Base-by-base conservation (phyloP, 352 stramenopile species). In the Pythium pyrilobum region DNA sequence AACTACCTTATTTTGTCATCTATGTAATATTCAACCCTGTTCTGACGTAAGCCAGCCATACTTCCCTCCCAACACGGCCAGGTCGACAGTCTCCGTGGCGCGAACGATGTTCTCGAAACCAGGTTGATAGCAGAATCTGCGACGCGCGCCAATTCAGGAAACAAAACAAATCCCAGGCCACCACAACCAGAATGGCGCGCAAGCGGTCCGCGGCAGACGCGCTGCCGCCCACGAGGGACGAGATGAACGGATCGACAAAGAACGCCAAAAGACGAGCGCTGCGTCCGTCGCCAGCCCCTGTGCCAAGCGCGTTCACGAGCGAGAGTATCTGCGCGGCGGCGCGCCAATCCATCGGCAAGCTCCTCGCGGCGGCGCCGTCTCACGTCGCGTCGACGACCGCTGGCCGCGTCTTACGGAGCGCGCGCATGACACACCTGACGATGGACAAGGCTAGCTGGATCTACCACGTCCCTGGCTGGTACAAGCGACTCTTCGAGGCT, bases 391-490 rank as follows among this genome's bases (percentile, higher is more conserved):
- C 44, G 7, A 3, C 27, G 13, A 18, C 18, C 13, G 38, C 20
- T 9, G 57, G 59, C 18, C 13, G n/a, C 7, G 18, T 67, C 18
- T 41, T 67, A 10, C 15, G 28, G 6, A 52, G n/a, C 29, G 52
- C 59, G 13, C 45, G 47, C 2, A 36, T 68, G 12, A 37, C 61
- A 16, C 56, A 58, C 28, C 60, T 76, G 11, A 73, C 60, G 1
- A 27, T 37, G 6, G 51, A 73, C 52, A n/a, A 56, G 12, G 44
- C 48, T 1, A 89, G 78, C 41, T 89, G 75, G 78, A 47, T 89
- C 16, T 83, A 79, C 38, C 63, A 81, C 51, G 67, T 81, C 4
- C 78, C 78, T 24, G 56, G 48, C 2, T 89, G 78, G 78, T 85
- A 84, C 47, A 56, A 42, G 9, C 53, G 57, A 23, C 41, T 85